These are phyloP conservation scores for Picea abies DNA, from an alignment of 83 land plant genomes.

Conservation along the genomic window DNA sequence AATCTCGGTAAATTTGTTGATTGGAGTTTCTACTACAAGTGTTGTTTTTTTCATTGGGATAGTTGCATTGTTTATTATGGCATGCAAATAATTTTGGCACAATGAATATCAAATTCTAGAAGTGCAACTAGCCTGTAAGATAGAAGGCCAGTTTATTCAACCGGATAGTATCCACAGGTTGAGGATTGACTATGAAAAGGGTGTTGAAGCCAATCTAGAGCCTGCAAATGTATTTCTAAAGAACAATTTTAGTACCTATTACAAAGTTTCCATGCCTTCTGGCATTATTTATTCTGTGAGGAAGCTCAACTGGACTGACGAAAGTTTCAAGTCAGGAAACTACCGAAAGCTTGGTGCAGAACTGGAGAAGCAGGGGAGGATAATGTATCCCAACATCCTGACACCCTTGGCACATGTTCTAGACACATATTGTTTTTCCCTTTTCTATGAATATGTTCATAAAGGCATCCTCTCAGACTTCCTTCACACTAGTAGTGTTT, in stretches of 20 bases:
- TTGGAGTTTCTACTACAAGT: slow-evolving; percentile 3
- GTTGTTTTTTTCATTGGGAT: neutral
- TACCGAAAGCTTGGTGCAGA: slow-evolving; percentile 20
- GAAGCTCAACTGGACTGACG: slow-evolving; percentile 44
- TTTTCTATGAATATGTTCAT: slow-evolving; percentile 17
- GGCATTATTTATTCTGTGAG: too few species aligned
- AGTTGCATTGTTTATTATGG: too few species aligned
- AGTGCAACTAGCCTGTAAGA: slow-evolving; percentile 26
- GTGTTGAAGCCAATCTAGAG: slow-evolving; percentile 17
- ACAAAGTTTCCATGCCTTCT: too few species aligned
- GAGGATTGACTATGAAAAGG: too few species aligned
- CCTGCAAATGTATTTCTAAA: slow-evolving; percentile 37
- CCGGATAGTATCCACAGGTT: slow-evolving; percentile 32
- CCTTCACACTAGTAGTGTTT: neutral
- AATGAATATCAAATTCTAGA: slow-evolving; percentile 20
- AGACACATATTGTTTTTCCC: too few species aligned
- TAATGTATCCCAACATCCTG: slow-evolving; percentile 46
- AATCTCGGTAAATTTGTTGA: neutral
- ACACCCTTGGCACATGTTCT: too few species aligned
- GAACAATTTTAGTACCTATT: slow-evolving; percentile 31
- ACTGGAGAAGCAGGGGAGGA: slow-evolving; percentile 22
- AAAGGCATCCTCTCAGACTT: slow-evolving; percentile 44
- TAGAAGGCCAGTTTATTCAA: neutral
- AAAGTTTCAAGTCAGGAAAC: slow-evolving; percentile 42
- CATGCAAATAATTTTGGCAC: neutral